phyloP scores from a whole-genome alignment of 345 rosid genomes.

The Camelina sativa region DNA sequence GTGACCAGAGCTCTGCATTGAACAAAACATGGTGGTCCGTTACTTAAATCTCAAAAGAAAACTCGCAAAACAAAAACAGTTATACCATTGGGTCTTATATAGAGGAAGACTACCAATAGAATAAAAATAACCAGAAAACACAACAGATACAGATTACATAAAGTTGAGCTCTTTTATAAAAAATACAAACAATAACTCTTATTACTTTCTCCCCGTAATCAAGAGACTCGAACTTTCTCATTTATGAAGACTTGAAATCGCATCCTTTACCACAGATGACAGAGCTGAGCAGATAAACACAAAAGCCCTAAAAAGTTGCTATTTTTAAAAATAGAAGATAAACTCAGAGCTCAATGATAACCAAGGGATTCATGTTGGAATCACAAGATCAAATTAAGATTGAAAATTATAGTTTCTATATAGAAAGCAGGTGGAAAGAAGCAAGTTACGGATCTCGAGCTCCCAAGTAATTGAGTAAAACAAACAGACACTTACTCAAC shows the following conservation, averaged over 20 bases:
- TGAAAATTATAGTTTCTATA: not conserved
- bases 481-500: not conserved
- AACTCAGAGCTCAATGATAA: slow-evolving; percentile 22
- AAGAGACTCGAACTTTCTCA: not conserved
- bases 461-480: slow-evolving; percentile 22
- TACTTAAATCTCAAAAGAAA: not conserved
- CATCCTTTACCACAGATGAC: not conserved
- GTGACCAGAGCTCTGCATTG: slow-evolving; percentile 29
- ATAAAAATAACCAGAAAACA: not conserved
- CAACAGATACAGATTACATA: not conserved
- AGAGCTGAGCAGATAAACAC: slow-evolving; percentile 9
- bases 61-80: not conserved
- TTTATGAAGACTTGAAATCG: no score
- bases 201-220: not conserved
- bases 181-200: not conserved
- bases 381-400: slow-evolving; percentile 7
- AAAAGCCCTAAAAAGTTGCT: slow-evolving; percentile 7
- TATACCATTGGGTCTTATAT: not conserved
- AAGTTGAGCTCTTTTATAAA: not conserved
- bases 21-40: slow-evolving; percentile 25
- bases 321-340: not conserved
- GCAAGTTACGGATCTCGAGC: slow-evolving; percentile 33
- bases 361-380: not conserved
- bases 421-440: slow-evolving; percentile 13
- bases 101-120: not conserved